Percentiles rank a stretch among this genome's conserved stretches.
phyloP scores from a whole-genome alignment of 1,284 basidiomycete species.

The Schizophyllum commune region DNA sequence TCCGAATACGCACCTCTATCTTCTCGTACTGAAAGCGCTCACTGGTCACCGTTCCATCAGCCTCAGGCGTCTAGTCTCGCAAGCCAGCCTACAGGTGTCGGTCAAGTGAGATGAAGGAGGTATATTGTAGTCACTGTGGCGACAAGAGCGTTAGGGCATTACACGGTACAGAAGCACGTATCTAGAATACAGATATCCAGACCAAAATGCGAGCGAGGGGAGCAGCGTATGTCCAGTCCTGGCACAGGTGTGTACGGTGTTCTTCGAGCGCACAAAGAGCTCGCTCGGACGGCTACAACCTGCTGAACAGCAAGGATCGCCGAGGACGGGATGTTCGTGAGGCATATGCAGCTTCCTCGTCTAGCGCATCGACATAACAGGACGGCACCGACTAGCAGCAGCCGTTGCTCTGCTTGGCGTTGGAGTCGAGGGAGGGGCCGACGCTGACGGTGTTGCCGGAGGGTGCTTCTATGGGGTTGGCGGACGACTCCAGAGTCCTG shows the following conservation, averaged over 20 bases:
- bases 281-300: too few species aligned
- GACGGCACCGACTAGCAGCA: conserved; percentile 32
- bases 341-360: background rate
- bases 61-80: too few species aligned
- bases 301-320: too few species aligned
- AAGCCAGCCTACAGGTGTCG: too few species aligned
- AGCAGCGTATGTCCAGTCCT: background rate
- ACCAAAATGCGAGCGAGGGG: background rate
- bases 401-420: conserved; percentile 30
- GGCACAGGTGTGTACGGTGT: background rate
- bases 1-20: too few species aligned
- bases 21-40: too few species aligned
- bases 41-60: too few species aligned
- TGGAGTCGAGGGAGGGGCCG: conserved; percentile 50
- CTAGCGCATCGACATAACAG: background rate
- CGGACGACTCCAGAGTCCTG: conserved; percentile 74
- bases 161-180: background rate
- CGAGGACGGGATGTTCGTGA: background rate
- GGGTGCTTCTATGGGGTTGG: conserved; percentile 38
- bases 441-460: conserved; percentile 65
- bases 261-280: background rate
- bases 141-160: background rate
- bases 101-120: background rate
- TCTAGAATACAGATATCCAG: background rate
- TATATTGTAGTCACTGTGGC: background rate